Conservation (phyloP, 495 filamentous ascomycete genomes). For the Cairneyella variabilis region DNA sequence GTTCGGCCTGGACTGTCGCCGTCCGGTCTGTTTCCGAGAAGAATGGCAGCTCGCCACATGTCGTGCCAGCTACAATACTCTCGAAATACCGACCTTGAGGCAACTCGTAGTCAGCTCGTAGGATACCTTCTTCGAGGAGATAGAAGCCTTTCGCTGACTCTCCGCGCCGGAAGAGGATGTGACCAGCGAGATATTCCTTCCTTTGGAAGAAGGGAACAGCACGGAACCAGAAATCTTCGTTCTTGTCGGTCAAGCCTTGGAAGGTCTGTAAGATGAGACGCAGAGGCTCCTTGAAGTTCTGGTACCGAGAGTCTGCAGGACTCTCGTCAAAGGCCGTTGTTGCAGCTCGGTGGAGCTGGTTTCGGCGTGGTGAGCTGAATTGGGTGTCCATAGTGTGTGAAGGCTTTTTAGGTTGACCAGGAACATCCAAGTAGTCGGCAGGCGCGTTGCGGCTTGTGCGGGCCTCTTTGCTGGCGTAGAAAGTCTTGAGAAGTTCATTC, state of each 20-base stretch:
- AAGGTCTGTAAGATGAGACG: constrained; percentile 92
- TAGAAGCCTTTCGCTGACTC: constrained; percentile 77
- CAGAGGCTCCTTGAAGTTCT: constrained; percentile 80
- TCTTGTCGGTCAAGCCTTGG: constrained; percentile 72
- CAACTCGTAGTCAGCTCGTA: constrained; percentile 83
- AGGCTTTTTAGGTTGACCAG: constrained; percentile 23
- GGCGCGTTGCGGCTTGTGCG: constrained; percentile 30
- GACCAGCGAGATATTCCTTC: constrained; percentile 60
- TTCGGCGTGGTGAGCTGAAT: constrained; percentile 73
- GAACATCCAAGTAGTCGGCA: constrained; percentile 49
- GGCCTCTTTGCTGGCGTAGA: constrained; percentile 59
- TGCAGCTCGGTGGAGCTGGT: constrained; percentile 74
- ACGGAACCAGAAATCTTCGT: constrained; percentile 93
- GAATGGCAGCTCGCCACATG: constrained; percentile 94
- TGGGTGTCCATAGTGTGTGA: constrained; percentile 44
- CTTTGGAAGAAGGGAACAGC: constrained; percentile 67
- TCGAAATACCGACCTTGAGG: constrained; percentile 88
- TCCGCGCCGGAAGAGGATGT: constrained; percentile 70
- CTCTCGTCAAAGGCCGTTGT: constrained; percentile 58
- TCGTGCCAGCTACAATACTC: constrained; percentile 89
- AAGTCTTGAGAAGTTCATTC: constrained; percentile 85
- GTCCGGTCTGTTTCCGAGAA: constrained; percentile 86
- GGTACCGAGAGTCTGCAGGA: constrained; percentile 56
- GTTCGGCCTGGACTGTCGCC: constrained; percentile 78
- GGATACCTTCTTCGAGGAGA: constrained; percentile 83